These are phyloP conservation scores for Angomonas deanei DNA, from an alignment of 208 protist genomes.

Conservation along the genomic window DNA sequence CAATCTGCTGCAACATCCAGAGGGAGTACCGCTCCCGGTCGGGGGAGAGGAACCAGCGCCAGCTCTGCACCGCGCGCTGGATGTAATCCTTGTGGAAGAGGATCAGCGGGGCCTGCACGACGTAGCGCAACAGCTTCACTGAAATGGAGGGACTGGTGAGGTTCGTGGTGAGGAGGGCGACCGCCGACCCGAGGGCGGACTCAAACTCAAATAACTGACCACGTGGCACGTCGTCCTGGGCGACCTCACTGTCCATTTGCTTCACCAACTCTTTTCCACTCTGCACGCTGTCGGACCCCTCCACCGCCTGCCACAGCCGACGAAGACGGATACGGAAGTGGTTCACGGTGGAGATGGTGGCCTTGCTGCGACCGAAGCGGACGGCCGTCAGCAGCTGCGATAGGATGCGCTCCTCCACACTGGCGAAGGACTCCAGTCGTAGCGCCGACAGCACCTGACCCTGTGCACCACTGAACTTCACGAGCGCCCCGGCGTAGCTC, in stretches of 20 bases:
- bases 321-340: not conserved
- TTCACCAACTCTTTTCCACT: not conserved
- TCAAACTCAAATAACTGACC: constrained; percentile 23
- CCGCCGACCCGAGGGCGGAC: constrained; percentile 30
- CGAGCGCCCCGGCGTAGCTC: constrained; percentile 55
- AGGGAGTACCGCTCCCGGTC: constrained; percentile 40
- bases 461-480: constrained; percentile 52
- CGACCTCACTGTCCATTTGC: not conserved
- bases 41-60: constrained; percentile 65
- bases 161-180: constrained; percentile 37
- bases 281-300: not conserved
- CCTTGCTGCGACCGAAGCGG: constrained; percentile 11
- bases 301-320: not conserved
- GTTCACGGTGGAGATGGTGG: not conserved
- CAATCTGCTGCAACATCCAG: constrained; percentile 47
- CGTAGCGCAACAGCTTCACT: constrained; percentile 45
- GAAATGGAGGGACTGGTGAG: constrained; percentile 19
- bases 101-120: constrained; percentile 63
- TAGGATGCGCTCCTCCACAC: constrained; percentile 32
- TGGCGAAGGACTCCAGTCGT: constrained; percentile 18
- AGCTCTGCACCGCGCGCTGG: constrained; percentile 46
- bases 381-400: constrained; percentile 26
- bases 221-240: not conserved
- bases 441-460: constrained; percentile 47
- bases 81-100: constrained; percentile 50